Evolutionary conservation across 257 asterid species (phyloP), one percentile per base, ranked within the genome.

Genomic region (Petunia secreta): DNA sequence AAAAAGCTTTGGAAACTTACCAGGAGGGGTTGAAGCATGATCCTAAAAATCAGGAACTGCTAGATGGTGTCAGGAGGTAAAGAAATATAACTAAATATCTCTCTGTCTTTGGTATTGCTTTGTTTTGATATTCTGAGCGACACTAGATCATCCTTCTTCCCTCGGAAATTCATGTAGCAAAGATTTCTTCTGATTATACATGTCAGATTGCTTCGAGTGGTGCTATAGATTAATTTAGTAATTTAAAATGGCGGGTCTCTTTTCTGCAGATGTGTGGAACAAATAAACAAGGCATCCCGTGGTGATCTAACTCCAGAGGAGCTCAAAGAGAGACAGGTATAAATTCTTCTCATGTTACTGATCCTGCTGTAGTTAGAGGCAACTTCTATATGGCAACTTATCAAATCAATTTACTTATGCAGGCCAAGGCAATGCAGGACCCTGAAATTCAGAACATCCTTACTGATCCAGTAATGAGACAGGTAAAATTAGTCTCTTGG

Each of bases 251-350:
- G 0, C 34, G 5, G 14, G 5, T 62, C 11, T 34, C 67, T 55
- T 16, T 43, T 15, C 25, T 81, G 82, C 96, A 95, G 98, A 79
- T 93, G 98, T 63, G 90, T 93, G 1, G 90, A 87, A 79, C 98
- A 95, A 83, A 89, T 93, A 66, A 95, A 91, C 85, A 93, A 95
- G 89, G 97, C 95, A 53, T 84, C 91, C 79, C 98, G 97, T 14
- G 98, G 98, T 41, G 98, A 95, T 84, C 82, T 95, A 58, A 95
- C 81, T 75, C 97, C 98, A 0, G 98, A 95, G 64, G 98, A 95
- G 83, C 78, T 95, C 90, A 91, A 95, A 88, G 98, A 94, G 87
- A 90, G 98, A 93, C 98, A 95, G 98, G 98, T 94, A 36, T 38
- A 6, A n/a, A 66, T 81, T 43, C 8, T 34, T 40, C 68, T 6